Conservation (phyloP, 1,284 basidiomycete species). For the Heterobasidion occidentale region DNA sequence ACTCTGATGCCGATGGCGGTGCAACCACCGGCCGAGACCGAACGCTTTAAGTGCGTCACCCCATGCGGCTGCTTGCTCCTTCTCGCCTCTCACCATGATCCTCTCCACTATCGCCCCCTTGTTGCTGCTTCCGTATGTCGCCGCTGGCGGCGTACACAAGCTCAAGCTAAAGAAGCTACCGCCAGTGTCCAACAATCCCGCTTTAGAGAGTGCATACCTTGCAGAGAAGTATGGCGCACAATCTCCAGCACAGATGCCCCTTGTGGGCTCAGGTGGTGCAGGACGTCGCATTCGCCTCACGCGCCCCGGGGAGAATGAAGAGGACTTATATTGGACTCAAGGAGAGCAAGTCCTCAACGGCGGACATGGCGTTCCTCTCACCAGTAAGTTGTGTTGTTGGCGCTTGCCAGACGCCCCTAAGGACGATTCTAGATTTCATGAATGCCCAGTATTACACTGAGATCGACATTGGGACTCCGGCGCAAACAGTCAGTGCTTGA, state of each 20-base stretch:
- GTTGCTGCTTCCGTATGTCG: conserved; percentile 62
- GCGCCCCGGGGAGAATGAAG: conserved; percentile 41
- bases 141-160: conserved; percentile 68
- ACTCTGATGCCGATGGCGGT: too few relatives aligned
- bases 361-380: conserved; percentile 86
- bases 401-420: too few relatives aligned
- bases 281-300: conserved; percentile 55
- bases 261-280: conserved; percentile 66
- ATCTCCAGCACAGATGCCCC: conserved; percentile 51
- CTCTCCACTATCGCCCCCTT: conserved; percentile 49
- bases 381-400: conserved; percentile 59
- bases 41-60: conserved; percentile 14
- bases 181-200: conserved; percentile 49
- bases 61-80: conserved; percentile 1
- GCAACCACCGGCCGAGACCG: neutral
- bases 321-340: conserved; percentile 79
- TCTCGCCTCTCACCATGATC: conserved; percentile 50
- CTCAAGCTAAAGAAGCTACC: conserved; percentile 84
- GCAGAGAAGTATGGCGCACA: conserved; percentile 79
- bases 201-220: conserved; percentile 75
- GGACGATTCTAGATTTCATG: conserved; percentile 69
- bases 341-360: conserved; percentile 57
- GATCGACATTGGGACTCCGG: conserved; percentile 76
- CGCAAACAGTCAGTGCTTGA: conserved; percentile 51
- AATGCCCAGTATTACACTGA: conserved; percentile 97